These are phyloP conservation scores for Oenanthe sinensis DNA, from an alignment of 129 eudicot genomes.

Conservation along the genomic window DNA sequence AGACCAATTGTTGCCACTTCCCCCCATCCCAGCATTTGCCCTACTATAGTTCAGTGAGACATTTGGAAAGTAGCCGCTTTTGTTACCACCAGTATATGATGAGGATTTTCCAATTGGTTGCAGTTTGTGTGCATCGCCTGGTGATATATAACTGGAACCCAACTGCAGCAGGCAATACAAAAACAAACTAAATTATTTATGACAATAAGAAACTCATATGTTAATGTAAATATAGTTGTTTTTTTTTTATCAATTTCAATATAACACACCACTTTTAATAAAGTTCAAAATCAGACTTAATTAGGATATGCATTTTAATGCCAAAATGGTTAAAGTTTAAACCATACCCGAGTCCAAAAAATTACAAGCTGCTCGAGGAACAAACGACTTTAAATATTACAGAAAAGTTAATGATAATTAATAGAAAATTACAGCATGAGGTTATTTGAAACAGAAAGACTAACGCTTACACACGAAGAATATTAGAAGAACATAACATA, in stretches of 20 bases:
- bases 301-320: neutral
- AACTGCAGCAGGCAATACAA: constrained; percentile 27
- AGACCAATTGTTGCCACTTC: constrained; percentile 42
- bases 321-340: neutral
- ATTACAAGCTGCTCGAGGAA: neutral
- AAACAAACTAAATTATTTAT: neutral
- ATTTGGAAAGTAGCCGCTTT: constrained; percentile 32
- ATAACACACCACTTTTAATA: neutral
- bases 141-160: constrained; percentile 38
- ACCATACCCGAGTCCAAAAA: neutral
- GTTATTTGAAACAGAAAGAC: neutral
- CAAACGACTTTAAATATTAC: neutral
- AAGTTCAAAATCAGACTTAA: neutral
- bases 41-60: constrained; percentile 29
- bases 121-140: constrained; percentile 29
- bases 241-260: neutral
- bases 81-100: constrained; percentile 36
- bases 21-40: constrained; percentile 42
- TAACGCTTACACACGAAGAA: neutral
- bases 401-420: neutral
- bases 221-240: neutral
- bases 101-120: constrained; percentile 29
- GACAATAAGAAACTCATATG: neutral
- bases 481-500: neutral
- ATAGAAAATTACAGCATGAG: neutral